These are phyloP conservation scores for Escallonia herrerae DNA, from an alignment of 129 eudicot species.

Conservation along the genomic window DNA sequence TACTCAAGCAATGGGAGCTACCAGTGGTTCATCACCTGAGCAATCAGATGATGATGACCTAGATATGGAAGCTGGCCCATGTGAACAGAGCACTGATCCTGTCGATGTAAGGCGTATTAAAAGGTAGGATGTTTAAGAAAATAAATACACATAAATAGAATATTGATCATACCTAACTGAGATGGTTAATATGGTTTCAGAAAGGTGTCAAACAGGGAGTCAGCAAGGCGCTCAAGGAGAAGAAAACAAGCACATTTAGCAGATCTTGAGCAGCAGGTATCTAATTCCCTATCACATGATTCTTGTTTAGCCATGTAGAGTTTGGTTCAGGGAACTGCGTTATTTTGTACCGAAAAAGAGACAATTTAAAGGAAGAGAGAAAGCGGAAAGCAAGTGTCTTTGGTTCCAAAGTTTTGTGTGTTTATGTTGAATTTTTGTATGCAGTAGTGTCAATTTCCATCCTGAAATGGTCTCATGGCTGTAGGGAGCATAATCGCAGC, in stretches of 20 bases:
- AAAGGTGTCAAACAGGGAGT: conserved; percentile 86
- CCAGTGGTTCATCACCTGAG: conserved; percentile 52
- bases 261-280: conserved; percentile 78
- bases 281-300: no score
- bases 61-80: conserved; percentile 64
- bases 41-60: conserved; percentile 68
- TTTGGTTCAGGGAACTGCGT: no score
- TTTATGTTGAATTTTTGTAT: no score
- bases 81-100: conserved; percentile 71
- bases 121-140: conserved; percentile 34
- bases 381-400: no score
- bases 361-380: no score
- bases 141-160: not conserved
- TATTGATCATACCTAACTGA: conserved; percentile 1
- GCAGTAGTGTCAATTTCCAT: no score
- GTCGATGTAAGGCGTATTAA: conserved; percentile 51
- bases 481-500: no score
- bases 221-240: conserved; percentile 92
- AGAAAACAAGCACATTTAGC: conserved; percentile 69
- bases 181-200: conserved; percentile 33
- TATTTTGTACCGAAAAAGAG: no score
- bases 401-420: no score
- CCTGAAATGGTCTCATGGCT: no score
- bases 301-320: no score
- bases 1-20: conserved; percentile 41